These are phyloP conservation scores for Exserohilum turcica DNA, from an alignment of 2,329 filamentous ascomycete species.

Conservation along the genomic window DNA sequence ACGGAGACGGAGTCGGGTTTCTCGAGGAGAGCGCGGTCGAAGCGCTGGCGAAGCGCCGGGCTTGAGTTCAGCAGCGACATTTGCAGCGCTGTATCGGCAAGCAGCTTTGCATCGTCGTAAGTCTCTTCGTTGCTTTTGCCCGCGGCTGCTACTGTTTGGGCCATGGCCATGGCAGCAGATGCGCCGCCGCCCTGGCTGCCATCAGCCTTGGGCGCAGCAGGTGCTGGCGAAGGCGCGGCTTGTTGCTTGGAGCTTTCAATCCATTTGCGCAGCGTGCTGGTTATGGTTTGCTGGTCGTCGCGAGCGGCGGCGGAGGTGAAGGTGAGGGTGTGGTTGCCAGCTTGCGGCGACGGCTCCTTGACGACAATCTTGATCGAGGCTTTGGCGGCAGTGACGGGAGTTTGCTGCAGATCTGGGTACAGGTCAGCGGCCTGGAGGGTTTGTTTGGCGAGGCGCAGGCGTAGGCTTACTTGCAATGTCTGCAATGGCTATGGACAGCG, in stretches of 20 bases:
- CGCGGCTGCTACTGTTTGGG: constrained; percentile 62
- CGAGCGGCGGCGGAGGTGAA: constrained; percentile 84
- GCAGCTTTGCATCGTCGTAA: constrained; percentile 82
- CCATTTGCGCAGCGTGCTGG: constrained; percentile 78
- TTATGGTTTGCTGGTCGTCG: constrained; percentile 82
- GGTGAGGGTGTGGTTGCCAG: constrained; percentile 80
- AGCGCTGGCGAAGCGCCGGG: constrained; percentile 75
- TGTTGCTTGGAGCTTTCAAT: constrained; percentile 70
- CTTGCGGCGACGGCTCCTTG: constrained; percentile 64
- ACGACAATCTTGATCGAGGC: constrained; percentile 93
- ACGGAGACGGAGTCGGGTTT: constrained; percentile 85
- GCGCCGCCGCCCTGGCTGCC: constrained; percentile 26
- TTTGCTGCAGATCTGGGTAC: constrained; percentile 83
- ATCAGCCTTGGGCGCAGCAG: constrained; percentile 31
- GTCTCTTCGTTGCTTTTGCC: constrained; percentile 63
- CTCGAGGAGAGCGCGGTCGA: constrained; percentile 79
- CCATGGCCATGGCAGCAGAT: constrained; percentile 77
- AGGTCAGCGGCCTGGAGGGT: constrained; percentile 10
- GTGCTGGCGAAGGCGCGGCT: constrained; percentile 43
- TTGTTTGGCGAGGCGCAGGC: constrained; percentile 4
- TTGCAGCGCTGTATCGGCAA: constrained; percentile 79
- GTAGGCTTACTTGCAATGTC: constrained; percentile 76
- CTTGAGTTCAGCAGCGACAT: constrained; percentile 86
- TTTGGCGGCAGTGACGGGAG: constrained; percentile 83
- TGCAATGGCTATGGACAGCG: constrained; percentile 71